Percentiles rank a stretch among this genome's conserved stretches.
Conservation (phyloP, 2,329 filamentous ascomycete genomes). For the Colletotrichum sp. region DNA sequence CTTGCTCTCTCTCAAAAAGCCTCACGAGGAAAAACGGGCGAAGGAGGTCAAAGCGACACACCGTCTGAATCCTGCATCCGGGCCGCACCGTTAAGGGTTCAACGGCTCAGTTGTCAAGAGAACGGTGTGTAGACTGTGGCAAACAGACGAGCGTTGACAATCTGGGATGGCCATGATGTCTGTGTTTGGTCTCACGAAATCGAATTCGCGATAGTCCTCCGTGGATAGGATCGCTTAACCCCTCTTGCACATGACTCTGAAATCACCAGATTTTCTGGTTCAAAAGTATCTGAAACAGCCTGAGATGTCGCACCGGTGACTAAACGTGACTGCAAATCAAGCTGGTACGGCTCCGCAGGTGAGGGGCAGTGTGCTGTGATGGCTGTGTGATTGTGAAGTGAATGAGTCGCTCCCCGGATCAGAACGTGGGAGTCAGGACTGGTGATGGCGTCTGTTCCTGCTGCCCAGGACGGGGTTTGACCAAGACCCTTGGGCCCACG, state of each 20-base stretch:
- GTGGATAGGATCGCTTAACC: background rate
- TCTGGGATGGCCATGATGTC: background rate
- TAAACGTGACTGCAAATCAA: conserved; percentile 1
- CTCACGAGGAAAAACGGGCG: background rate
- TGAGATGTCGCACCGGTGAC: background rate
- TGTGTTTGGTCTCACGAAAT: background rate
- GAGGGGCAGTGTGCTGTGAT: background rate
- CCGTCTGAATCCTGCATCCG: background rate
- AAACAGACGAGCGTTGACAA: background rate
- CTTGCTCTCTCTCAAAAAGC: background rate
- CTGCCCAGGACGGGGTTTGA: background rate
- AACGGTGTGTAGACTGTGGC: background rate
- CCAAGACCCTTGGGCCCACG: background rate
- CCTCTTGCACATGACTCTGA: background rate
- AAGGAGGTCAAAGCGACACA: background rate
- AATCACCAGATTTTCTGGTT: background rate
- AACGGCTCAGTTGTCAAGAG: background rate
- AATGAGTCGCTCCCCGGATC: background rate
- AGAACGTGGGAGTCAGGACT: background rate
- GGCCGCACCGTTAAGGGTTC: background rate
- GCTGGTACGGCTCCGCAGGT: background rate
- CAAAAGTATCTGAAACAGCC: background rate
- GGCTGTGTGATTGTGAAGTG: background rate
- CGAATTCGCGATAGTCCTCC: background rate
- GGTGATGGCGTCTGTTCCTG: background rate